phyloP scores from a whole-genome alignment of 1,284 basidiomycete genomes.

The Agroathelia rolfsii region DNA sequence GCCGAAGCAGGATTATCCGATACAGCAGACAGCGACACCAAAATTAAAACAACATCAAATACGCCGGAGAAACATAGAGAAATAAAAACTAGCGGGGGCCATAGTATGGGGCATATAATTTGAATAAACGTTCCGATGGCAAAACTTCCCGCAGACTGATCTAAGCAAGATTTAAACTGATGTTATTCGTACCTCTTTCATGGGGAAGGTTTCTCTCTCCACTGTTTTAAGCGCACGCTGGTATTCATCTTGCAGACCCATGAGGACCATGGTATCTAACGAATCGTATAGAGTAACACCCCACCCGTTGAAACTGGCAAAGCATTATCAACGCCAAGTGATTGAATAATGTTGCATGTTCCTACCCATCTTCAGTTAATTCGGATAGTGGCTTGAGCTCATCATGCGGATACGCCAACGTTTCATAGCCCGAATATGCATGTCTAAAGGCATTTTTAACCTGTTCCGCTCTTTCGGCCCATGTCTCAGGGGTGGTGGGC shows the following conservation, averaged over 20 bases:
- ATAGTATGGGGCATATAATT: too few species aligned
- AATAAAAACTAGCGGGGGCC: too few species aligned
- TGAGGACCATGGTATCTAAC: slow-evolving; percentile 69
- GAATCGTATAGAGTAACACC: slow-evolving; percentile 67
- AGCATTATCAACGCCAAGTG: not conserved
- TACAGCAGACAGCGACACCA: too few species aligned
- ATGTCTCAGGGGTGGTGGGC: slow-evolving; percentile 21
- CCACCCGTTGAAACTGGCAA: slow-evolving; percentile 62
- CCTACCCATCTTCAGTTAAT: slow-evolving; percentile 40
- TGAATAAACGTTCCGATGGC: too few species aligned
- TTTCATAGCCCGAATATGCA: slow-evolving; percentile 54
- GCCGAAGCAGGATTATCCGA: too few species aligned
- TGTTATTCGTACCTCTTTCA: slow-evolving; percentile 26
- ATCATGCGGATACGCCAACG: slow-evolving; percentile 46
- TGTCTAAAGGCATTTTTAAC: slow-evolving; percentile 54
- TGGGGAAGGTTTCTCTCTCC: slow-evolving; percentile 52
- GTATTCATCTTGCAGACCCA: slow-evolving; percentile 62
- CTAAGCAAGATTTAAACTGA: too few species aligned
- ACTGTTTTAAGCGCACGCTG: slow-evolving; percentile 58
- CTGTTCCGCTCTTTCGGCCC: slow-evolving; percentile 42
- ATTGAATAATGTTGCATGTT: slow-evolving; percentile 3
- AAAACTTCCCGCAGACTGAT: too few species aligned
- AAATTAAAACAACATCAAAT: too few species aligned
- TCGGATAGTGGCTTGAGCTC: slow-evolving; percentile 49
- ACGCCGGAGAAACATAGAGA: too few species aligned